These are phyloP conservation scores for Dioszegia aurantiaca DNA, from an alignment of 768 basidiomycete genomes.

Conservation along the genomic window DNA sequence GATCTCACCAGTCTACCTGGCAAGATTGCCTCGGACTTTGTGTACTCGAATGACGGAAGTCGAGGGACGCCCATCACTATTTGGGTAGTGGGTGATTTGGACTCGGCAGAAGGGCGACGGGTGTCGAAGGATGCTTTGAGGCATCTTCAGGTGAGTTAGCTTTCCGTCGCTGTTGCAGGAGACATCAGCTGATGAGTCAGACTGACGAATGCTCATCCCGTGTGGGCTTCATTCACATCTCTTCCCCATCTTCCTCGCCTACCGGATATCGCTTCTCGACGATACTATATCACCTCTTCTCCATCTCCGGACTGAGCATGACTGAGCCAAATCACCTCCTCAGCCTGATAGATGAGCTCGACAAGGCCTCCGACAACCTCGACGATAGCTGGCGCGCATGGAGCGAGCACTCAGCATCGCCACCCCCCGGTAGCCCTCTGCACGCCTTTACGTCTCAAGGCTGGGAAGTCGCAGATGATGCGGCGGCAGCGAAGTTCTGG, in stretches of 20 bases:
- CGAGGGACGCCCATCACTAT: constrained; percentile 47
- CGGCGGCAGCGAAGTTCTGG: constrained; percentile 45
- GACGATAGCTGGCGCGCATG: constrained; percentile 16
- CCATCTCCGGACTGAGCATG: constrained; percentile 26
- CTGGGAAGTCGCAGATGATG: constrained; percentile 24
- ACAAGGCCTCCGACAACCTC: constrained; percentile 20
- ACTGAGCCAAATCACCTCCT: constrained; percentile 26
- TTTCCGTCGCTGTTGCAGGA: background rate
- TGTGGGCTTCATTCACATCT: constrained; percentile 75
- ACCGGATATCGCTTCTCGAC: constrained; percentile 54
- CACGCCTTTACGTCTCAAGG: constrained; percentile 26
- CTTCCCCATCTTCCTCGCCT: constrained; percentile 51
- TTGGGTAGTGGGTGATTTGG: constrained; percentile 75
- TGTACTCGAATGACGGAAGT: constrained; percentile 12
- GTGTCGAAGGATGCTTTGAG: constrained; percentile 65
- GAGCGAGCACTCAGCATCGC: background rate
- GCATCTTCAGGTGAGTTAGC: constrained; percentile 59
- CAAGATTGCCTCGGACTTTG: constrained; percentile 14
- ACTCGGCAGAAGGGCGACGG: constrained; percentile 61
- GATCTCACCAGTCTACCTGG: constrained; percentile 18
- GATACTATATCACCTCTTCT: constrained; percentile 38
- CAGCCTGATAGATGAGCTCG: constrained; percentile 37
- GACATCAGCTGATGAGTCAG: constrained; percentile 9
- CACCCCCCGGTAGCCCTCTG: constrained; percentile 19
- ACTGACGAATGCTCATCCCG: constrained; percentile 53